These are phyloP conservation scores for Meira nashicola DNA, from an alignment of 1,284 basidiomycete genomes.

Conservation along the genomic window DNA sequence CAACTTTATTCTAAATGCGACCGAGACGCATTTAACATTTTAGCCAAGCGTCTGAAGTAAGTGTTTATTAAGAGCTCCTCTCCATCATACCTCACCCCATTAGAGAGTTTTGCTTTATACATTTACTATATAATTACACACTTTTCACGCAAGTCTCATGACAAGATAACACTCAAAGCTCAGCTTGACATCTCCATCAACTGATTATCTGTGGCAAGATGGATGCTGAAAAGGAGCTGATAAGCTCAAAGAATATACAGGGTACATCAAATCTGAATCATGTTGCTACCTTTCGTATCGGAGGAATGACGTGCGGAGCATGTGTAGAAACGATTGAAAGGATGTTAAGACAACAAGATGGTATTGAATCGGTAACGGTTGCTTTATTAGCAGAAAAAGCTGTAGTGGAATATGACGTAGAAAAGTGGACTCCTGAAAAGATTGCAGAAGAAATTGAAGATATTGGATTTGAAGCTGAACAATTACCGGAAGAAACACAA, in stretches of 20 bases:
- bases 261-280: not conserved
- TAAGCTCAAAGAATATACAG: not conserved
- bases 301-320: conserved; percentile 86
- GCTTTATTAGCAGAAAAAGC: conserved; percentile 90
- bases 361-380: conserved; percentile 82
- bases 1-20: no score
- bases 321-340: conserved; percentile 90
- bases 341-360: conserved; percentile 75
- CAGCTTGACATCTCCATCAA: no score
- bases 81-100: no score
- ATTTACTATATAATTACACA: no score
- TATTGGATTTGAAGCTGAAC: conserved; percentile 76
- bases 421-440: conserved; percentile 69
- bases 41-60: no score
- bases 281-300: conserved; percentile 64
- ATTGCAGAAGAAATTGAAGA: conserved; percentile 76
- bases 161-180: no score
- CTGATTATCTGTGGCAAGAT: not conserved
- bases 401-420: conserved; percentile 78
- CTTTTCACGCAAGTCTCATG: no score
- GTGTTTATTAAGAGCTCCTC: no score
- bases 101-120: no score
- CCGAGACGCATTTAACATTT: no score
- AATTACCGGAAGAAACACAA: not conserved
- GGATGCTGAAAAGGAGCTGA: conserved; percentile 2